Conservation (phyloP, 148 eudicot genomes). For the Rhododendron molle region DNA sequence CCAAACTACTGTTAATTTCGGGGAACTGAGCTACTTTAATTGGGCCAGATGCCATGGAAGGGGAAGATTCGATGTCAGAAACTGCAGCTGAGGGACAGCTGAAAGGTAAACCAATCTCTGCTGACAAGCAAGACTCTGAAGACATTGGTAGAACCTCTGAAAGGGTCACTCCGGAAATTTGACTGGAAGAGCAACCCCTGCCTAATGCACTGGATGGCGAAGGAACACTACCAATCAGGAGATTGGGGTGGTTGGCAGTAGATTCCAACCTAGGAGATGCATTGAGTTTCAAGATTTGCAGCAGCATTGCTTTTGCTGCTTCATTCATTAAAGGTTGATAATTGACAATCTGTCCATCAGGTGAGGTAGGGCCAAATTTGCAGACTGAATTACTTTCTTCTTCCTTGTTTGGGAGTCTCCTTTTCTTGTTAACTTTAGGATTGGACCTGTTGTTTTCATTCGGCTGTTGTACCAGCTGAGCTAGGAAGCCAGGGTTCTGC, state of each 20-base stretch:
- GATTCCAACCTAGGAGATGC: slow-evolving; percentile 47
- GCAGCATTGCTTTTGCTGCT: slow-evolving; percentile 71
- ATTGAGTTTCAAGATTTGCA: slow-evolving; percentile 53
- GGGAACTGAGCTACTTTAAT: slow-evolving; percentile 23
- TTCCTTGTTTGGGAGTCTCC: slow-evolving; percentile 62
- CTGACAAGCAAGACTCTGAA: slow-evolving; percentile 26
- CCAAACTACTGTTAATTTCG: slow-evolving; percentile 18
- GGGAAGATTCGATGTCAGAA: slow-evolving; percentile 27
- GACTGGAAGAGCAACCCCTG: slow-evolving; percentile 28
- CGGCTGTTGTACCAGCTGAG: slow-evolving; percentile 66
- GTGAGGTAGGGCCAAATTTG: slow-evolving; percentile 24
- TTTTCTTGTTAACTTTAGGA: slow-evolving; percentile 57
- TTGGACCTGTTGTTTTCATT: slow-evolving; percentile 50
- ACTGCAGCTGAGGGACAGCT: slow-evolving; percentile 18
- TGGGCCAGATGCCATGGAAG: slow-evolving; percentile 13
- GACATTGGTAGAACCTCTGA: slow-evolving; percentile 46
- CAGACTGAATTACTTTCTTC: slow-evolving; percentile 38
- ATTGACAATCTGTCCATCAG: slow-evolving; percentile 58
- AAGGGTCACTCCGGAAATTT: slow-evolving; percentile 49
- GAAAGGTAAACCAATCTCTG: slow-evolving; percentile 24
- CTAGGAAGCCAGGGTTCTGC: slow-evolving; percentile 68
- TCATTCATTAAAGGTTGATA: slow-evolving; percentile 78
- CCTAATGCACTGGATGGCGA: slow-evolving; percentile 27
- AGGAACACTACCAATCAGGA: slow-evolving; percentile 39
- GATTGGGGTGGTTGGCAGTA: slow-evolving; percentile 31